Evolutionary conservation across 768 basidiomycete species (phyloP).

Genomic region (Rhizopogon vinicolor): DNA sequence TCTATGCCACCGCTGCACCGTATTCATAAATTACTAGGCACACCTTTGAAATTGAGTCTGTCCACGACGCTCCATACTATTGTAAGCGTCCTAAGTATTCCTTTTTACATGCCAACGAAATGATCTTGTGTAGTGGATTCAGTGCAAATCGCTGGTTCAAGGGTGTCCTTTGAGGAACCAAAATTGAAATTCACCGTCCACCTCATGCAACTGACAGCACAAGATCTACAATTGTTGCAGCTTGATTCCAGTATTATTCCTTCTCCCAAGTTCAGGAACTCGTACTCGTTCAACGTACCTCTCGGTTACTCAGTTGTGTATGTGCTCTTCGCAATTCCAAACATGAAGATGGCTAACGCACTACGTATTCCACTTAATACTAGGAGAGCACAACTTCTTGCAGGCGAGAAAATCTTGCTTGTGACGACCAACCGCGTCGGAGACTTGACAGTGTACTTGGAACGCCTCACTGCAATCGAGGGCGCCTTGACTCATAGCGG

Average conservation of each 20-base stretch:
- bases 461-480: constrained; percentile 25
- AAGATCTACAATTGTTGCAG: constrained; percentile 24
- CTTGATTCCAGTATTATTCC: constrained; percentile 17
- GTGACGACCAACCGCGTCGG: constrained; percentile 32
- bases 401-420: constrained; percentile 36
- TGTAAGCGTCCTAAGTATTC: too few relatives aligned
- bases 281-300: constrained; percentile 13
- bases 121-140: too few relatives aligned
- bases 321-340: background rate
- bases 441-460: constrained; percentile 36
- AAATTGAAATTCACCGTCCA: constrained; percentile 16
- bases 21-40: constrained; percentile 1
- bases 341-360: background rate
- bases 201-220: constrained; percentile 20
- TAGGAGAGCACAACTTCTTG: constrained; percentile 37
- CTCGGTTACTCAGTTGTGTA: constrained; percentile 13
- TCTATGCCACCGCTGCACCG: background rate
- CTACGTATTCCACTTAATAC: background rate
- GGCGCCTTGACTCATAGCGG: constrained; percentile 21
- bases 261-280: constrained; percentile 14
- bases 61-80: too few relatives aligned
- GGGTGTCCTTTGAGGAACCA: constrained; percentile 15
- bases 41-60: background rate
- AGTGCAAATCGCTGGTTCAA: constrained; percentile 9
- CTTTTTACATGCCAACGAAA: too few relatives aligned